Percentiles rank a stretch among this genome's conserved stretches.
Evolutionary conservation across 768 basidiomycete genomes (phyloP).

Genomic region (Rhodotorula toruloides): DNA sequence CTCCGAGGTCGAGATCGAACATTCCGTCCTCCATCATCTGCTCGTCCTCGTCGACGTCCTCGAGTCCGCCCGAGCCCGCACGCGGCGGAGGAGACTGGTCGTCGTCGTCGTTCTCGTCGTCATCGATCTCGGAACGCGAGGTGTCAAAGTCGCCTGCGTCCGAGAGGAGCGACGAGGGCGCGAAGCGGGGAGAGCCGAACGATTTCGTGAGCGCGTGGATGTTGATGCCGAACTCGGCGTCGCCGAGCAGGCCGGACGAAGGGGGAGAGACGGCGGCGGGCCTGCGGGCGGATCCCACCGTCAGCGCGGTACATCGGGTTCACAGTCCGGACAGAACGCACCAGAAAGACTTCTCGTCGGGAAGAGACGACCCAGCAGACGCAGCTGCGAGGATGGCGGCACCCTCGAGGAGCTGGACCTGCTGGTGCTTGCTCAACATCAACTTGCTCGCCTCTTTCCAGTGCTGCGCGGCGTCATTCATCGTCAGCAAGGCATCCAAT

Average conservation of each 20-base stretch:
- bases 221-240: slow-evolving; percentile 41
- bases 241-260: slow-evolving; percentile 41
- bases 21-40: slow-evolving; percentile 35
- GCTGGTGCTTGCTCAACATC: slow-evolving; percentile 89
- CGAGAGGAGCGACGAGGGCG: slow-evolving; percentile 31
- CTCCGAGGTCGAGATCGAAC: slow-evolving; percentile 39
- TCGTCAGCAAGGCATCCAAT: background rate
- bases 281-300: slow-evolving; percentile 4
- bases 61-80: slow-evolving; percentile 2
- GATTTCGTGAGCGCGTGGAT: slow-evolving; percentile 31
- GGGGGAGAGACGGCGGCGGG: slow-evolving; percentile 44
- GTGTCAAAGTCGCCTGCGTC: slow-evolving; percentile 27
- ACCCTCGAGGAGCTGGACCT: slow-evolving; percentile 94
- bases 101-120: slow-evolving; percentile 28
- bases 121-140: slow-evolving; percentile 24
- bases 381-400: slow-evolving; percentile 76
- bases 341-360: slow-evolving; percentile 87
- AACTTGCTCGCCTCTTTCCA: slow-evolving; percentile 91
- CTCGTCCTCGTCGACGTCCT: slow-evolving; percentile 36
- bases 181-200: slow-evolving; percentile 27
- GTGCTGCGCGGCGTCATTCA: slow-evolving; percentile 57
- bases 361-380: slow-evolving; percentile 73
- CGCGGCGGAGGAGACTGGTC: slow-evolving; percentile 14
- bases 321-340: background rate
- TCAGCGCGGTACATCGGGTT: background rate